Percentiles rank a stretch among this genome's conserved stretches.
Conservation (phyloP, 1,284 basidiomycete species). For the Trametes pubescens region DNA sequence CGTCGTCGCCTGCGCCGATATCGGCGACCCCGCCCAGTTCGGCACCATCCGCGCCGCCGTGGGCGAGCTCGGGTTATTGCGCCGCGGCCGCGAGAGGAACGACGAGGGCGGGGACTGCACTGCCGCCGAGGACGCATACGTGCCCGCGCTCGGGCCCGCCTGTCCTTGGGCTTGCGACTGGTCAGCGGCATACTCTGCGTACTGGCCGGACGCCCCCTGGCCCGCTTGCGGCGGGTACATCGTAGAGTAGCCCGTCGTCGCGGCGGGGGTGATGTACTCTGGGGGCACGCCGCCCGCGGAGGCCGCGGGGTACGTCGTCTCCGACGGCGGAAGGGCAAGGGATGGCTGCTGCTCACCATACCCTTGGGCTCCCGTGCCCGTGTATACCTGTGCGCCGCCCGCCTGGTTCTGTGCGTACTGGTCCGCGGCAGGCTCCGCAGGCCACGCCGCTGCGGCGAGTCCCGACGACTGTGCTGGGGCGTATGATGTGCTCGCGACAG, state of each 20-base stretch:
- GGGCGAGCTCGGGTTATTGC: constrained; percentile 30
- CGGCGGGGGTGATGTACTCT: constrained; percentile 30
- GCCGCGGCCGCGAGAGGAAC: constrained; percentile 27
- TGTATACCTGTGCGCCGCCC: constrained; percentile 16
- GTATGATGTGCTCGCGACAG: constrained; percentile 31
- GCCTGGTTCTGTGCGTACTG: constrained; percentile 16
- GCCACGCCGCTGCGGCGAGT: constrained; percentile 53
- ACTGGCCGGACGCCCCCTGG: constrained; percentile 22
- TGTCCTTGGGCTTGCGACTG: constrained; percentile 26
- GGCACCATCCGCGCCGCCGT: constrained; percentile 27
- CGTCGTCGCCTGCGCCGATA: constrained; percentile 25
- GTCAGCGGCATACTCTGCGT: constrained; percentile 28
- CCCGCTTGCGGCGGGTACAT: constrained; percentile 23
- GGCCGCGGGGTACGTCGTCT: constrained; percentile 42
- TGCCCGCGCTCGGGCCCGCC: constrained; percentile 4
- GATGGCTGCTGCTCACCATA: constrained; percentile 41
- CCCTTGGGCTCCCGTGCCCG: constrained; percentile 18
- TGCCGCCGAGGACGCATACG: constrained; percentile 1
- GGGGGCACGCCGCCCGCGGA: constrained; percentile 21
- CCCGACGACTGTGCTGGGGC: constrained; percentile 30
- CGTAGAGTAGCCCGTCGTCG: constrained; percentile 22
- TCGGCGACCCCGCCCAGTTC: constrained; percentile 33
- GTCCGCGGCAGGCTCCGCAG: constrained; percentile 45
- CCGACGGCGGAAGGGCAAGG: constrained; percentile 50
- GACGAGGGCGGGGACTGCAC: constrained; percentile 25